Evolutionary conservation across 768 basidiomycete genomes (phyloP).

Genomic region (Kwoniella bestiolae): DNA sequence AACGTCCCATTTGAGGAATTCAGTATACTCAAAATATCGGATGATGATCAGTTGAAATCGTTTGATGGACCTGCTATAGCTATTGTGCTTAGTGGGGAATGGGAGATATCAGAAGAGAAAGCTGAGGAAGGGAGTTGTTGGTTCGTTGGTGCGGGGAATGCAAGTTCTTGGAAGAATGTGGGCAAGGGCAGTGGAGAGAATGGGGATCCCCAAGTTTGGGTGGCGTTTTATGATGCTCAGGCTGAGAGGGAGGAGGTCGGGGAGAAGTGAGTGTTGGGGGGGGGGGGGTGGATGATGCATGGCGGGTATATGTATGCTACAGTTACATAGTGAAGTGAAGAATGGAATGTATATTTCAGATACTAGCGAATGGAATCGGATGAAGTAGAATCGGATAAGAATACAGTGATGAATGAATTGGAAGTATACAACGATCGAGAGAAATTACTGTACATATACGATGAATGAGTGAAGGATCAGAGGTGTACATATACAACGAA

Average conservation of each 20-base stretch:
- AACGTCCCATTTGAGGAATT: constrained; percentile 52
- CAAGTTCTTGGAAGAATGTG: constrained; percentile 10
- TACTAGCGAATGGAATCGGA: too few relatives aligned
- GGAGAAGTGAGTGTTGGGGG: constrained; percentile 9
- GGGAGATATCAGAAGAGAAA: constrained; percentile 2
- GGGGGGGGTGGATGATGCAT: too few relatives aligned
- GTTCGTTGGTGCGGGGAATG: constrained; percentile 42
- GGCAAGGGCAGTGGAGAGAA: constrained; percentile 18
- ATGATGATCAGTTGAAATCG: constrained; percentile 29
- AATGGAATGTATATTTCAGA: too few relatives aligned
- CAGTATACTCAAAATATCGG: constrained; percentile 37
- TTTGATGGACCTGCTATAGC: constrained; percentile 45
- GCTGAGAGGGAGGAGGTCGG: constrained; percentile 21
- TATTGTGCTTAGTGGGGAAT: constrained; percentile 30
- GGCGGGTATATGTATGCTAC: too few relatives aligned
- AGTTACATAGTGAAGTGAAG: too few relatives aligned
- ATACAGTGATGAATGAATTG: too few relatives aligned
- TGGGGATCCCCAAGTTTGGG: constrained; percentile 37
- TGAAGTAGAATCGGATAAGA: too few relatives aligned
- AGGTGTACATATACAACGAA: too few relatives aligned
- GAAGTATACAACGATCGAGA: too few relatives aligned
- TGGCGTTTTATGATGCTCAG: constrained; percentile 51
- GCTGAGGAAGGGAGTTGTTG: constrained; percentile 39
- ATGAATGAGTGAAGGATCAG: too few relatives aligned
- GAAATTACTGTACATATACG: too few relatives aligned